Evolutionary conservation across 495 filamentous ascomycete genomes (phyloP), one percentile per base, ranked within the genome.

Genomic region (Penicillium odoratum): DNA sequence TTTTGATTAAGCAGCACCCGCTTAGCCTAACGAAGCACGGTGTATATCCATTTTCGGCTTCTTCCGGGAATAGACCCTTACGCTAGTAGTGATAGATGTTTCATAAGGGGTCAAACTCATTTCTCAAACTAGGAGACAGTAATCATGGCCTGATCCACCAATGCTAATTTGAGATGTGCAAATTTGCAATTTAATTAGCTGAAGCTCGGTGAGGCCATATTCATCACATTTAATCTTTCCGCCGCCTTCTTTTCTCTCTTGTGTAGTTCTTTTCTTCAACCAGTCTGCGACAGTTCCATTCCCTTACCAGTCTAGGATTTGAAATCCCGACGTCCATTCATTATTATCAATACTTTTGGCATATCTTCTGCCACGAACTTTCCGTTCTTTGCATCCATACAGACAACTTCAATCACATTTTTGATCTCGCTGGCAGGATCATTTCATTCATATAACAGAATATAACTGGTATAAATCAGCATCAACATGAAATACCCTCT

Each of bases 271-370:
- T 55, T 60, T 57, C 38, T 21, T 47, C 42, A 28, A 65, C 40
- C 62, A 68, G 62, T 68, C 62, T 69, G 66, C 56, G 56, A 71
- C 63, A 71, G 59, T 62, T 55, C 33, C 38, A 48, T 58, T 51
- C 51, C 44, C 55, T 56, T 34, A 42, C 49, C 53, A 63, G 59
- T 68, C 65, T 68, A 50, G 59, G 58, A 66, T 71, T 68, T 58
- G 61, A 67, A 30, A 67, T 69, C 64, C 65, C 68, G 67, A 61
- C 69, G 66, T 73, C 67, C 73, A 61, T 73, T 74, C 70, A 43
- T 75, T 60, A 30, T 18, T 58, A 62, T 68, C 59, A n/a, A 49
- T 73, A 63, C 13, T 66, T 68, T 34, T 21, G 25, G 36, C 44
- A 29, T 11, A 53, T 31, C 47, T 58, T 34, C 46, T 44, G 45